Evolutionary conservation across 352 stramenopile species (phyloP), one percentile per base, ranked within the genome.

Genomic region (Globisporangium irregulare): DNA sequence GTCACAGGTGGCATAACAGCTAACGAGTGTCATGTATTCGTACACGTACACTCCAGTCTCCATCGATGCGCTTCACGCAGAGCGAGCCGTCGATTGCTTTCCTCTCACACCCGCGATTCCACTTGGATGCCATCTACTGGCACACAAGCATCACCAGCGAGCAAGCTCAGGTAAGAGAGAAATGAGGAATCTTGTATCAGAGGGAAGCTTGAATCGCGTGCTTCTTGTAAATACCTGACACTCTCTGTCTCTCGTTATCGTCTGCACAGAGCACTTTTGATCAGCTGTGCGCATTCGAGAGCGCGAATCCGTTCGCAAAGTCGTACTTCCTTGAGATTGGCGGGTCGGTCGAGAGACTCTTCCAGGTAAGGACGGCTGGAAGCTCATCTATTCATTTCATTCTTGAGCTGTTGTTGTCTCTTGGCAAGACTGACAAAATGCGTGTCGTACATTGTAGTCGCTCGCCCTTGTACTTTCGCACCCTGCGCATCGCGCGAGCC

Each of bases 81-180:
- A 51, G 63, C 48, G 55, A 69, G 25, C 29, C 55, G 14, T 66
- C 73, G 1, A 38, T 25, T 6, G 55, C 67, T 22, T 86, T 87
- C 57, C 71, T 77, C 25, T 59, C 62, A 25, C 66, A 82, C 29
- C 54, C 69, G 50, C 63, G 53, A 48, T 81, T 62, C 62, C 66
- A 84, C 53, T 46, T 88, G 29, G 78, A 88, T 51, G 67, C 76
- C 12, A 72, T 88, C 38, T 88, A 86, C 64, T 86, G 78, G 78
- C 75, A 88, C 70, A 62, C 66, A 60, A 64, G 71, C 22, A 66
- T 77, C 8, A 41, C 76, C n/a, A 50, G 66, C 15, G 70, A 83
- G 15, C 25, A 65, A 43, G 76, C 80, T 29, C 80, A 88, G 71
- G 80, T 71, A 51, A 50, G 48, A 29, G 32, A 34, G 27, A 15